phyloP scores from a whole-genome alignment of 2,329 filamentous ascomycete species.

The Fusarium sp. region DNA sequence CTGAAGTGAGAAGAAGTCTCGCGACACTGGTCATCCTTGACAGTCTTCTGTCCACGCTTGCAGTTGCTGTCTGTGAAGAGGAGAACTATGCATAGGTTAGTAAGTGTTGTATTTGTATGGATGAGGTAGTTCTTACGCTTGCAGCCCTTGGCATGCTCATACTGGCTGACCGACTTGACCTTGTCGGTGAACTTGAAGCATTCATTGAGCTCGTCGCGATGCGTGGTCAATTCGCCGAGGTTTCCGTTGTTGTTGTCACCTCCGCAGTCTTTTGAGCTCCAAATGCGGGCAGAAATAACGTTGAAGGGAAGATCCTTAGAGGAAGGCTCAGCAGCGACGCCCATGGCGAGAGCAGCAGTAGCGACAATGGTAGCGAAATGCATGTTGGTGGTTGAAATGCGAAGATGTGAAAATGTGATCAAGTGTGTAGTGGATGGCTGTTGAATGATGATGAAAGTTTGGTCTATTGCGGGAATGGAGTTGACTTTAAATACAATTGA shows the following conservation, averaged over 20 bases:
- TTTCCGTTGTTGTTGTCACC: conserved; percentile 10
- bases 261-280: conserved; percentile 14
- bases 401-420: background rate
- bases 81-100: background rate
- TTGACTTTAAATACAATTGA: background rate
- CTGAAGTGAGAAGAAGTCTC: conserved; percentile 1
- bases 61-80: conserved; percentile 12
- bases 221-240: conserved; percentile 10
- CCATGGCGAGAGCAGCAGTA: conserved; percentile 5
- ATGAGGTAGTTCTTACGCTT: background rate
- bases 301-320: conserved; percentile 7
- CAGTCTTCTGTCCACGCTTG: conserved; percentile 22
- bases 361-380: conserved; percentile 10
- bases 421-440: background rate
- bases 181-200: conserved; percentile 11
- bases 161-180: conserved; percentile 18
- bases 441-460: background rate
- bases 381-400: background rate
- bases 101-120: fast-evolving
- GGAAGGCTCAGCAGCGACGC: background rate
- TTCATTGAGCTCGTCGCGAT: conserved; percentile 2
- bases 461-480: background rate
- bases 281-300: conserved; percentile 21
- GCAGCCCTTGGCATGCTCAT: conserved; percentile 3
- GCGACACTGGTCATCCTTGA: conserved; percentile 13